Evolutionary conservation across 1,284 basidiomycete genomes (phyloP), one percentile per base, ranked within the genome.

Genomic region (Apiotrichum akiyoshidainum): DNA sequence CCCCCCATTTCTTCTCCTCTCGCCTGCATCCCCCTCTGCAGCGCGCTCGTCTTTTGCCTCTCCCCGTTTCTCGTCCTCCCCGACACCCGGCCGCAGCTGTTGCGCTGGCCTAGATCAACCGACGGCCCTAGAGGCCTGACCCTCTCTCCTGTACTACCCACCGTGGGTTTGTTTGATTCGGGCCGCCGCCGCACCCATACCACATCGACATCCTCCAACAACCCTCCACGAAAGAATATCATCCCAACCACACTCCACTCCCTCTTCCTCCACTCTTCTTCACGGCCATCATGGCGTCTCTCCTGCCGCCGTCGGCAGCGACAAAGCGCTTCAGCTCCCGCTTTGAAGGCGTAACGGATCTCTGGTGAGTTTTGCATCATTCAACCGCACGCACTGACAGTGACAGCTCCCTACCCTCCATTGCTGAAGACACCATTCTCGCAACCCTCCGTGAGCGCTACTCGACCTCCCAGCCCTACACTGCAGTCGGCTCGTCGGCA

Each of bases 401-500:
- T 33, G 44, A 10, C 22, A 74, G 72, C 40, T 42, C 68, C 9
- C 62, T 72, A 16, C 68, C 74, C 8, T 67, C 73, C n/a, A 69
- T 77, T 47, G 75, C 74, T 13, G 75, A 77, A 59, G 75, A 78
- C 57, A 77, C 74, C 6, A 66, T 77, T 52, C 65, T 78, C 5
- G 84, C 88, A 63, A 89, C 87, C 62, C 83, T 94, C 52, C 86
- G 90, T 39, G 90, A 93, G 78, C 84, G 90, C 42, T 94, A 92
- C 78, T 86, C 91, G 80, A 80, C 85, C 1, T 88, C 92, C 79
- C 84, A 80, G 63, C 87, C 91, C 64, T 94, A 94, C 80, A 92
- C 90, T 33, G 80, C 74, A 63, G 76, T 92, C 57, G 88, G 89
- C 22, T 81, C 86, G 17, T 85, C 84, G 42, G 81, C 82, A 10